Evolutionary conservation across 108 stramenopile species (phyloP).

Genomic region (Tribonema minus): DNA sequence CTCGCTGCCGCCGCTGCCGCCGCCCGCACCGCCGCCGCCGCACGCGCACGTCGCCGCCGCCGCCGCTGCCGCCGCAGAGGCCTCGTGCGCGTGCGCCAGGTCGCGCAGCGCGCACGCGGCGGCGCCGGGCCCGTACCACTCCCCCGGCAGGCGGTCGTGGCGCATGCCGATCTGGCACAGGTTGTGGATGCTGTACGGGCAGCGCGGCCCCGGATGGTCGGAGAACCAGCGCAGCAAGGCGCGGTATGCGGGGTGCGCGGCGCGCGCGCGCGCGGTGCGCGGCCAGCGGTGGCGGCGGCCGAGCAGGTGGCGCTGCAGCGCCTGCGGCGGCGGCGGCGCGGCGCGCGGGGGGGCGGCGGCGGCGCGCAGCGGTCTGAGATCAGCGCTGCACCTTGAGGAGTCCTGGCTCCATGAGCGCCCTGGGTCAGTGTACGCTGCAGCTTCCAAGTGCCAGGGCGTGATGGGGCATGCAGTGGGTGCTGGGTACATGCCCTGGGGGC

Average conservation of each 20-base stretch:
- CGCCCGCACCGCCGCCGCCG: neutral
- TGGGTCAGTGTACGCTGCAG: no score
- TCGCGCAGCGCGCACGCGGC: slow-evolving; percentile 57
- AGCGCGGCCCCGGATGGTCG: slow-evolving; percentile 43
- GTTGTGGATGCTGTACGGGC: slow-evolving; percentile 50
- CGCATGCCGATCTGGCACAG: slow-evolving; percentile 52
- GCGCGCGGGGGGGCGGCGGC: no score
- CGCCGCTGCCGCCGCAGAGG: neutral
- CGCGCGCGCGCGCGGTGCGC: slow-evolving; percentile 12
- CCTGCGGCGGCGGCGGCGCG: no score
- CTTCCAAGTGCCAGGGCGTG: no score
- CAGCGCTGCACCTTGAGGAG: no score
- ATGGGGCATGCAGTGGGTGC: no score
- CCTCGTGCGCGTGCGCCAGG: neutral
- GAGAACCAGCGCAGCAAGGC: slow-evolving; percentile 42
- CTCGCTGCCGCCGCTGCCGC: neutral
- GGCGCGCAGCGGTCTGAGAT: no score
- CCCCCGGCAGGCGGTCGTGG: slow-evolving; percentile 60
- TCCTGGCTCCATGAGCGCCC: no score
- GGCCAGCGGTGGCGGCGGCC: slow-evolving; percentile 15
- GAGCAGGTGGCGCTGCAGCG: slow-evolving; percentile 28
- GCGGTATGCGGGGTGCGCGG: slow-evolving; percentile 14
- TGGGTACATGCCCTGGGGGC: no score
- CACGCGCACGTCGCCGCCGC: no score
- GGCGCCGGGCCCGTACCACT: slow-evolving; percentile 61